These are phyloP conservation scores for Garcia nutans DNA, from an alignment of 345 rosid genomes.

Conservation along the genomic window DNA sequence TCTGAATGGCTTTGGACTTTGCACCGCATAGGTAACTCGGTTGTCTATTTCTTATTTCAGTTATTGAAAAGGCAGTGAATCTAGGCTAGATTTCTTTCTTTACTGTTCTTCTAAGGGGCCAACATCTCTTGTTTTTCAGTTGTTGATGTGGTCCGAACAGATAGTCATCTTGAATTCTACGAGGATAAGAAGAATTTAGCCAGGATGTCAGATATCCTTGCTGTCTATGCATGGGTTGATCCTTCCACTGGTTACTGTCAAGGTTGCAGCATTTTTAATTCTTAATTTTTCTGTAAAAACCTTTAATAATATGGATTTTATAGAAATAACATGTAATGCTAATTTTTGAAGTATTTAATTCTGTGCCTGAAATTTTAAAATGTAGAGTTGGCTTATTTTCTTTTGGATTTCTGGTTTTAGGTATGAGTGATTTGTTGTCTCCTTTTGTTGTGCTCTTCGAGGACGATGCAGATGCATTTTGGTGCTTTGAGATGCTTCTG, in stretches of 20 bases:
- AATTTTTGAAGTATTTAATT: conserved; percentile 1
- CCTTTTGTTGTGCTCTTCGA: conserved; percentile 90
- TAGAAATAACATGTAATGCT: not conserved
- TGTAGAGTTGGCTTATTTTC: conserved; percentile 14
- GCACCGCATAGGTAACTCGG: conserved; percentile 72
- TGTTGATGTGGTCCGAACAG: conserved; percentile 95
- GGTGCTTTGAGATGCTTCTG: conserved; percentile 98
- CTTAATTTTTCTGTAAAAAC: not conserved
- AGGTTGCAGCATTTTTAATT: conserved; percentile 45
- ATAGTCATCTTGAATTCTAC: conserved; percentile 88
- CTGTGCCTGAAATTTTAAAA: not conserved
- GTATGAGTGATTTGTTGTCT: conserved; percentile 94
- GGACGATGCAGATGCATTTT: conserved; percentile 93
- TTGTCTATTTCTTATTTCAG: not conserved
- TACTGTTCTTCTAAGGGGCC: conserved; percentile 22
- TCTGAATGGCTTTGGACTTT: conserved; percentile 97
- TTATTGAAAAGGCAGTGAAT: conserved; percentile 8
- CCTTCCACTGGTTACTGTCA: conserved; percentile 96
- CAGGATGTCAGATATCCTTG: conserved; percentile 93
- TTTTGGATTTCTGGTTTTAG: conserved; percentile 44
- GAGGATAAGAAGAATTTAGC: conserved; percentile 79
- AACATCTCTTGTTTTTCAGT: conserved; percentile 42
- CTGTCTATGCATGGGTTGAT: conserved; percentile 97
- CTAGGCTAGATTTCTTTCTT: not conserved
- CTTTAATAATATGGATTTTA: not conserved